Evolutionary conservation across 2,329 filamentous ascomycete species (phyloP), one percentile per base, ranked within the genome.

Genomic region (Dactylella cylindrospora): DNA sequence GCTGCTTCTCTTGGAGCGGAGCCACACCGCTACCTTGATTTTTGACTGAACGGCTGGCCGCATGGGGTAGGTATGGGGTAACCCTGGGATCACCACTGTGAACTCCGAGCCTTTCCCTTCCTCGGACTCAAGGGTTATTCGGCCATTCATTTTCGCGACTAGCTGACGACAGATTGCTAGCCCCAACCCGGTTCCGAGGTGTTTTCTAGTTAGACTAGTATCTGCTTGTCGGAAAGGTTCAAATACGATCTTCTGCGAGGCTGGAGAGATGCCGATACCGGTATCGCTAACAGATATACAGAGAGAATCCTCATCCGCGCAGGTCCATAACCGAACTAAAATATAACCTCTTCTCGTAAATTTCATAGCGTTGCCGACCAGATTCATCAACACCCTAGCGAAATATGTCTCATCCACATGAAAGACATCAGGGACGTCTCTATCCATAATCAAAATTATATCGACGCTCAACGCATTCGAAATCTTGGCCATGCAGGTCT

Each of bases 221-320:
- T 95, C 90, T 12, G 86, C 84, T 65, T 88, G 84, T 0, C 76
- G 71, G 62, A 86, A 86, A 0, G 83, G 81, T 0, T 78, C 80
- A 68, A 83, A 88, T 0, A 86, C 71, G 8, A 78, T 76, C 7
- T 80, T 77, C 15, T 78, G 88, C 72, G 94, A 81, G 66, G 84
- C 76, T 5, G 84, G 80, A 0, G 88, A 82, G 52, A 95, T 95
- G 26, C 90, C 90, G 0, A 88, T 90, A 0, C 90, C 90, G 0
- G 84, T 91, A 67, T 96, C 90, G 70, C 89, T 79, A 0, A 95
- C 88, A 85, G 72, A 66, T 80, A 88, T 10, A 84, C 80, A 5
- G 78, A 75, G 0, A 77, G 78, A 31, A 87, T 88, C 1, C 84
- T 85, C 41, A 76, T 78, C 1, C 84, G 84, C 0, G 84, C 83